Evolutionary conservation across 1,139 yeast species (phyloP).

Genomic region (Candida mesenterica): DNA sequence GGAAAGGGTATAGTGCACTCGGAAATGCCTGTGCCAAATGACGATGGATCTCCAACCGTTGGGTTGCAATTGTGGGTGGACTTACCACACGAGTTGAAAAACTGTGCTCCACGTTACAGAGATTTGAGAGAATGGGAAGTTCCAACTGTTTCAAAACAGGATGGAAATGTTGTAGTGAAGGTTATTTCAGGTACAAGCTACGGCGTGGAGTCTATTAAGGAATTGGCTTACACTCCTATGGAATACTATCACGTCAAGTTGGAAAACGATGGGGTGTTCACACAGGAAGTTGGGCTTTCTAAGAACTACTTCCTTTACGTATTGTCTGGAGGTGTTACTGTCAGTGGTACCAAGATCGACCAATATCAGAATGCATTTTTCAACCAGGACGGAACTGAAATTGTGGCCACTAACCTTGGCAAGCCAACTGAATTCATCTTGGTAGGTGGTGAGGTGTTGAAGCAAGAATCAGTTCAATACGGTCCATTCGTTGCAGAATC

Average conservation of each 20-base stretch:
- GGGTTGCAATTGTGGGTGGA: conserved; percentile 95
- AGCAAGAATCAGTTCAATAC: conserved; percentile 80
- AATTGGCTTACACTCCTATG: conserved; percentile 82
- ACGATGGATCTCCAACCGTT: conserved; percentile 53
- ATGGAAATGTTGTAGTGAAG: conserved; percentile 63
- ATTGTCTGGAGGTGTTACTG: conserved; percentile 55
- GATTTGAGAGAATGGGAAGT: conserved; percentile 72
- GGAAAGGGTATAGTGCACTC: conserved; percentile 86
- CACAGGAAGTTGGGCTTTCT: conserved; percentile 58
- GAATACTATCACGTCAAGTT: conserved; percentile 68
- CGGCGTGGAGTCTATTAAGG: conserved; percentile 77
- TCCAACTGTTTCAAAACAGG: conserved; percentile 61
- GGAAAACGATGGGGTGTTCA: conserved; percentile 66
- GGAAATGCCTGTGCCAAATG: conserved; percentile 73
- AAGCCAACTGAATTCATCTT: conserved; percentile 58
- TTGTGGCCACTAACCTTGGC: conserved; percentile 38
- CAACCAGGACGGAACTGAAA: conserved; percentile 59
- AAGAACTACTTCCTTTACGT: conserved; percentile 76
- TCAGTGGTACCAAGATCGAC: conserved; percentile 37
- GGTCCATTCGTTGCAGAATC: conserved; percentile 69
- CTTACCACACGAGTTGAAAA: conserved; percentile 67
- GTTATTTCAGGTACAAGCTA: conserved; percentile 78
- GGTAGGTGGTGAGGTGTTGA: conserved; percentile 73
- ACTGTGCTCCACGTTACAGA: conserved; percentile 73
- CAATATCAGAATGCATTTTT: conserved; percentile 61